A percentile compares a stretch with the other conserved stretches of the same genome.
These are phyloP conservation scores for Coriolopsis trogii DNA, from an alignment of 1,284 basidiomycete genomes.

Conservation along the genomic window DNA sequence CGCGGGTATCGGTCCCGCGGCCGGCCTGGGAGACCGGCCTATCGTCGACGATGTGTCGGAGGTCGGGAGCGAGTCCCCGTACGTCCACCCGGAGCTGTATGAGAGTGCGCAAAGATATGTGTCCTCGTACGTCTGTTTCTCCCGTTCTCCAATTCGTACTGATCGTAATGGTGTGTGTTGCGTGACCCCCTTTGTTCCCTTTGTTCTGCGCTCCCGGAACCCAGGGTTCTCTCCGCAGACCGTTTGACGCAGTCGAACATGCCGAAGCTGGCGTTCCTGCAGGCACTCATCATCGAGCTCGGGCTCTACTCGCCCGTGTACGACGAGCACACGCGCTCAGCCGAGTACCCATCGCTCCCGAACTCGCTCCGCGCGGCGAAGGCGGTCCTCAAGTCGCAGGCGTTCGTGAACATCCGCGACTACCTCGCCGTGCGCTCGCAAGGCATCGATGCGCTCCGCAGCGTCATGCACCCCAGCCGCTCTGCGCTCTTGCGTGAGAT, in stretches of 20 bases:
- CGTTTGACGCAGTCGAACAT: constrained; percentile 47
- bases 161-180: background rate
- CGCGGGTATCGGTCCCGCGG: background rate
- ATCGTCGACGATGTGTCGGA: constrained; percentile 59
- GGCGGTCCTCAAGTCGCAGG: constrained; percentile 61
- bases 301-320: constrained; percentile 34
- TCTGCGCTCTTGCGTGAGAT: constrained; percentile 63
- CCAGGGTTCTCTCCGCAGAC: constrained; percentile 54
- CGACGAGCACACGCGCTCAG: background rate
- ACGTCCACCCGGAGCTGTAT: constrained; percentile 38
- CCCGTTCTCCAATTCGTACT: background rate
- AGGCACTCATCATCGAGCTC: constrained; percentile 48
- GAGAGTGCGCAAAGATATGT: constrained; percentile 57
- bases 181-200: background rate
- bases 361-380: constrained; percentile 61
- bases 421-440: constrained; percentile 67
- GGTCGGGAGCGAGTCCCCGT: constrained; percentile 38
- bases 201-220: background rate
- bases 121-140: constrained; percentile 27
- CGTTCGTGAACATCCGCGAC: constrained; percentile 71
- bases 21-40: constrained; percentile 39
- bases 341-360: constrained; percentile 48
- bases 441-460: constrained; percentile 62
- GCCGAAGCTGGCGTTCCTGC: constrained; percentile 44
- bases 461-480: constrained; percentile 63